These are phyloP conservation scores for Pythium biforme DNA, from an alignment of 352 stramenopile genomes.

Conservation along the genomic window DNA sequence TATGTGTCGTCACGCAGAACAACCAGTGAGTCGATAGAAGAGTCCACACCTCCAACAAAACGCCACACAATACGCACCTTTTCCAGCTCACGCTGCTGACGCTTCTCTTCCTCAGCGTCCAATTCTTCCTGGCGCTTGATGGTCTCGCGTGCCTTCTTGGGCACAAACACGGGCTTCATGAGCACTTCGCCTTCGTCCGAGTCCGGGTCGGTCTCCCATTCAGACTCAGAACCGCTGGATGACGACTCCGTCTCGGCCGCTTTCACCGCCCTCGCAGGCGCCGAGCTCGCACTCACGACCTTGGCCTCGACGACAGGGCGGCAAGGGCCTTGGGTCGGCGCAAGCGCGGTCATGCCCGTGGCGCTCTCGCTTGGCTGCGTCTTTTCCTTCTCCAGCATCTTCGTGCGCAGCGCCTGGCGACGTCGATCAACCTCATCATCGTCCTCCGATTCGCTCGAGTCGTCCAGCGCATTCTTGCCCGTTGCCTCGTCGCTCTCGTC, in stretches of 20 bases:
- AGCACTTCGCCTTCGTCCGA: slow-evolving; percentile 69
- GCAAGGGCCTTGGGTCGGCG: neutral
- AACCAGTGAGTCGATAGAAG: neutral
- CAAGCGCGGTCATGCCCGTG: neutral
- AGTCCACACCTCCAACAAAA: neutral
- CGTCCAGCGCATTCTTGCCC: slow-evolving; percentile 46
- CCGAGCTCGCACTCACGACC: slow-evolving; percentile 8
- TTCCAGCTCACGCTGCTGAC: slow-evolving; percentile 49
- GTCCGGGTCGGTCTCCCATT: slow-evolving; percentile 83
- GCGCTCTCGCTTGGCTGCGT: slow-evolving; percentile 2
- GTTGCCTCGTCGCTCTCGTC: slow-evolving; percentile 3
- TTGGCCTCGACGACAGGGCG: slow-evolving; percentile 27
- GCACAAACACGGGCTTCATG: slow-evolving; percentile 92
- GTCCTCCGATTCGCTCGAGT: slow-evolving; percentile 72
- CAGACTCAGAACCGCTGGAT: slow-evolving; percentile 51
- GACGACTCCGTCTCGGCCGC: slow-evolving; percentile 29
- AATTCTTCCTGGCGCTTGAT: slow-evolving; percentile 80
- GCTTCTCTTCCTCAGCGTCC: slow-evolving; percentile 67
- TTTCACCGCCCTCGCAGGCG: slow-evolving; percentile 27
- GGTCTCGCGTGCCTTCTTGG: slow-evolving; percentile 85
- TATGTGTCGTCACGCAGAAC: slow-evolving; percentile 7
- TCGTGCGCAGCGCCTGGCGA: slow-evolving; percentile 56
- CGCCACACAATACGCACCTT: slow-evolving; percentile 29
- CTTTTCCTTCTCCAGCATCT: slow-evolving; percentile 41
- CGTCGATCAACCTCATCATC: slow-evolving; percentile 62